A percentile compares a stretch with the other conserved stretches of the same genome.
phyloP scores from a whole-genome alignment of 352 stramenopile genomes.

The Pythium aristosporum region DNA sequence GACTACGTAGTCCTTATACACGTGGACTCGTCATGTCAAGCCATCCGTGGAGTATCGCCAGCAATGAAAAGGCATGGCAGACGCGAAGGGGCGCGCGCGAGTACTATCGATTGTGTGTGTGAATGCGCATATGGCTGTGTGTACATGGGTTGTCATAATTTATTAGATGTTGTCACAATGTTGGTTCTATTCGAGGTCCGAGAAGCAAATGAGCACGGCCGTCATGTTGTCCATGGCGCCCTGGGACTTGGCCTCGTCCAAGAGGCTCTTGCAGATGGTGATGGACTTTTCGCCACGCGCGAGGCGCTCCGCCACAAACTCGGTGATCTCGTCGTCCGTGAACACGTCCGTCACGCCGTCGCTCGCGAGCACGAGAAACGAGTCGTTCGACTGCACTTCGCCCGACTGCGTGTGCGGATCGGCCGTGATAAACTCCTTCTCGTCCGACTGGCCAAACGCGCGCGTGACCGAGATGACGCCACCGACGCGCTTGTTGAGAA shows the following conservation, averaged over 20 bases:
- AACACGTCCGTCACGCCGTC: conserved; percentile 81
- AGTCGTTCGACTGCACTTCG: conserved; percentile 44
- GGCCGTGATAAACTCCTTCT: conserved; percentile 80
- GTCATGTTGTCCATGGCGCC: conserved; percentile 86
- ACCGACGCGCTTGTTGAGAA: conserved; percentile 80
- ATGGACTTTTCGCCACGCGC: conserved; percentile 45
- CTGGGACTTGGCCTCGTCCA: conserved; percentile 65
- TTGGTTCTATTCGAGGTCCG: conserved; percentile 18
- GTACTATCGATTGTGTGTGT: not conserved
- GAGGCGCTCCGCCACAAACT: conserved; percentile 55
- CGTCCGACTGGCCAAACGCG: conserved; percentile 73
- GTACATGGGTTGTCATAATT: conserved; percentile 22
- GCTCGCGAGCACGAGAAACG: conserved; percentile 78
- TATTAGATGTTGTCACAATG: conserved; percentile 27
- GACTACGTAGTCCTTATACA: too few species aligned
- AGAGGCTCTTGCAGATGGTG: conserved; percentile 57
- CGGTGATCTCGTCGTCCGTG: conserved; percentile 62
- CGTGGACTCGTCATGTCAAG: too few species aligned
- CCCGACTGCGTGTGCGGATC: conserved; percentile 59
- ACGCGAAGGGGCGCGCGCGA: not conserved
- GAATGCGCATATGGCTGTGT: too few species aligned
- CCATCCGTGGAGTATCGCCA: too few species aligned
- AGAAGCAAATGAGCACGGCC: conserved; percentile 71
- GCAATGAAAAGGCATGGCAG: too few species aligned
- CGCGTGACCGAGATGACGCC: conserved; percentile 72